phyloP scores from a whole-genome alignment of 2,329 filamentous ascomycete genomes.

The Ilyonectria mors-panacis region DNA sequence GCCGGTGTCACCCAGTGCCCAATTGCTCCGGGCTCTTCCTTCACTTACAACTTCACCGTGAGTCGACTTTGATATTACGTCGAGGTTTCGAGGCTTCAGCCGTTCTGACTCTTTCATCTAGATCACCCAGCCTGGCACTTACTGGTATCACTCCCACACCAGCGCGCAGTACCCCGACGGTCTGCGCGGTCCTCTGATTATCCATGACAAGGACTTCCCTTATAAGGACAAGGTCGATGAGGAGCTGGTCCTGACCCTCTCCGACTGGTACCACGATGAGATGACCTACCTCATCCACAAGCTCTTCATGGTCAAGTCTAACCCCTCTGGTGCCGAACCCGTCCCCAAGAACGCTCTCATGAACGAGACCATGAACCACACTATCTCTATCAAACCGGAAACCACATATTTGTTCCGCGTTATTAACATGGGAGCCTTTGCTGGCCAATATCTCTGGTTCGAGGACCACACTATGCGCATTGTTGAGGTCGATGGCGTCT shows the following conservation, averaged over 20 bases:
- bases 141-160: slow-evolving; percentile 84
- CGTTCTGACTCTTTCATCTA: slow-evolving; percentile 41
- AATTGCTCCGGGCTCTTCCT: slow-evolving; percentile 73
- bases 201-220: slow-evolving; percentile 74
- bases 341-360: slow-evolving; percentile 78
- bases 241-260: slow-evolving; percentile 75
- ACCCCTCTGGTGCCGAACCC: slow-evolving; percentile 73
- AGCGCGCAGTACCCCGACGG: slow-evolving; percentile 80
- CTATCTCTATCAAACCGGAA: slow-evolving; percentile 72
- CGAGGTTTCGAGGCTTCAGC: too few species aligned
- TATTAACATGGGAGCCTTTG: slow-evolving; percentile 82
- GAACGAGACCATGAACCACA: slow-evolving; percentile 77
- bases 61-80: slow-evolving; percentile 26
- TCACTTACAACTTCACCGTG: slow-evolving; percentile 80
- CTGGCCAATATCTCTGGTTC: slow-evolving; percentile 76
- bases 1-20: slow-evolving; percentile 76
- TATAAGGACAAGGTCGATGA: slow-evolving; percentile 72
- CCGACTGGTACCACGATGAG: slow-evolving; percentile 79
- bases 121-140: slow-evolving; percentile 79
- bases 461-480: slow-evolving; percentile 78
- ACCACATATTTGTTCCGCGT: slow-evolving; percentile 82
- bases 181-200: slow-evolving; percentile 73
- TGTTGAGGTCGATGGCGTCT: slow-evolving; percentile 82
- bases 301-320: slow-evolving; percentile 70
- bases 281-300: slow-evolving; percentile 62